phyloP scores from a whole-genome alignment of 139 green algal genomes.

The Raphidocelis subcapitata region DNA sequence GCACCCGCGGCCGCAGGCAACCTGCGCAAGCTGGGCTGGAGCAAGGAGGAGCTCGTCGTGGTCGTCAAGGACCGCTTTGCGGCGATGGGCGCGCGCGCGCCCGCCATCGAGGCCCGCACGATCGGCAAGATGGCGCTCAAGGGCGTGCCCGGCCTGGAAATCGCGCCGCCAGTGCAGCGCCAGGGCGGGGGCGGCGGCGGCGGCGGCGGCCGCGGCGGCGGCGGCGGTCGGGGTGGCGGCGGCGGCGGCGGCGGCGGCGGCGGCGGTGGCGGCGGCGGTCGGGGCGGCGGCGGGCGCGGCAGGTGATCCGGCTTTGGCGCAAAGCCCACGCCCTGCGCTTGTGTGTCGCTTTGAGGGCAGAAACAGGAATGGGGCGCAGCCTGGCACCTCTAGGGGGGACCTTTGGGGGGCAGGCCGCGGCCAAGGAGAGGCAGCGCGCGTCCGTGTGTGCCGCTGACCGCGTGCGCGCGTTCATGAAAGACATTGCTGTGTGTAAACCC shows the following conservation, averaged over 20 bases:
- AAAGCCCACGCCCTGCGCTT: too few relatives aligned
- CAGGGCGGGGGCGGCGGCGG: not conserved
- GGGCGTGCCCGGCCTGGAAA: conserved; percentile 15
- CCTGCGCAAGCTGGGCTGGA: not conserved
- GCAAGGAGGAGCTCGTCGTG: not conserved
- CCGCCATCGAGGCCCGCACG: conserved; percentile 24
- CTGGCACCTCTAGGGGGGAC: too few relatives aligned
- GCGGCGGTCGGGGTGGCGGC: not conserved
- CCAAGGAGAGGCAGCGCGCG: too few relatives aligned
- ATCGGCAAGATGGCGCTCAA: conserved; percentile 24
- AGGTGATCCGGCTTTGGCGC: too few relatives aligned
- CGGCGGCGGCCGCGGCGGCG: not conserved
- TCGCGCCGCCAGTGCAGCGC: conserved; percentile 11
- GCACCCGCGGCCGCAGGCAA: not conserved
- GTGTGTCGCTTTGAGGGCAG: too few relatives aligned
- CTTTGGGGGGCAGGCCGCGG: too few relatives aligned
- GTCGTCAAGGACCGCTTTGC: not conserved
- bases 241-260: not conserved
- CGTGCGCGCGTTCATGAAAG: too few relatives aligned
- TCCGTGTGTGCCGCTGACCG: too few relatives aligned
- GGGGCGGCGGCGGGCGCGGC: not conserved
- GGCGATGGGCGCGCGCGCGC: not conserved
- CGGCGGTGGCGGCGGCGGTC: not conserved
- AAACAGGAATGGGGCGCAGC: too few relatives aligned
- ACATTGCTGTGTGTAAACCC: too few relatives aligned